These are phyloP conservation scores for Podospora tetraspora DNA, from an alignment of 495 filamentous ascomycete species.

Conservation along the genomic window DNA sequence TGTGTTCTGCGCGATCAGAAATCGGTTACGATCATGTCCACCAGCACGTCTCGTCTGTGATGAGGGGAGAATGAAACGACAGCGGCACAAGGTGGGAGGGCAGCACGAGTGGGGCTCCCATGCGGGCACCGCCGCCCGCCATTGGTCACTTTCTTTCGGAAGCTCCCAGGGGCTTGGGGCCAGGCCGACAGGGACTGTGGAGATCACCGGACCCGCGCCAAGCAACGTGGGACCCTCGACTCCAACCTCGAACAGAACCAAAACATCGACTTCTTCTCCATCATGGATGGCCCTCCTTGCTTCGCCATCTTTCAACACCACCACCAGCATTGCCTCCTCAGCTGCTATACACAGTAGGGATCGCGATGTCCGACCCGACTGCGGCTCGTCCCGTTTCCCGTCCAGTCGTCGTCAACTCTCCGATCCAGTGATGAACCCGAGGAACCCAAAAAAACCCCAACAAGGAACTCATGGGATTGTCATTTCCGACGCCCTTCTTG, in stretches of 20 bases:
- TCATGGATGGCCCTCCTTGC: neutral
- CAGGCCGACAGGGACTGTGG: neutral
- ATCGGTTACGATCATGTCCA: neutral
- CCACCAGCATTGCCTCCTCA: neutral
- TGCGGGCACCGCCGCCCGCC: neutral
- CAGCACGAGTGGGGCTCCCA: neutral
- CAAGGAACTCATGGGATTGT: no score
- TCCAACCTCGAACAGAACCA: neutral
- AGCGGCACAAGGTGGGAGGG: no score
- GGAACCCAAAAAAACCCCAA: no score
- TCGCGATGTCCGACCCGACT: neutral
- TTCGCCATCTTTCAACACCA: neutral
- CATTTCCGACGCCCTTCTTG: no score
- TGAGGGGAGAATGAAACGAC: neutral
- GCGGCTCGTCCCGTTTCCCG: neutral
- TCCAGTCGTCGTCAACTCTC: neutral
- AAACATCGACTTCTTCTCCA: neutral
- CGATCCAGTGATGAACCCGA: no score
- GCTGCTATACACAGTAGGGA: neutral
- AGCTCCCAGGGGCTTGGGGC: neutral
- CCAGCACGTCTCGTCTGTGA: neutral
- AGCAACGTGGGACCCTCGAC: slow-evolving; percentile 1
- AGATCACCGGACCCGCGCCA: slow-evolving; percentile 6
- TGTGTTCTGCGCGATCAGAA: neutral
- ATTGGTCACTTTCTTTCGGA: neutral